Base-by-base conservation (phyloP, 768 basidiomycete species). In the Pilatotrama ljubarskyi region DNA sequence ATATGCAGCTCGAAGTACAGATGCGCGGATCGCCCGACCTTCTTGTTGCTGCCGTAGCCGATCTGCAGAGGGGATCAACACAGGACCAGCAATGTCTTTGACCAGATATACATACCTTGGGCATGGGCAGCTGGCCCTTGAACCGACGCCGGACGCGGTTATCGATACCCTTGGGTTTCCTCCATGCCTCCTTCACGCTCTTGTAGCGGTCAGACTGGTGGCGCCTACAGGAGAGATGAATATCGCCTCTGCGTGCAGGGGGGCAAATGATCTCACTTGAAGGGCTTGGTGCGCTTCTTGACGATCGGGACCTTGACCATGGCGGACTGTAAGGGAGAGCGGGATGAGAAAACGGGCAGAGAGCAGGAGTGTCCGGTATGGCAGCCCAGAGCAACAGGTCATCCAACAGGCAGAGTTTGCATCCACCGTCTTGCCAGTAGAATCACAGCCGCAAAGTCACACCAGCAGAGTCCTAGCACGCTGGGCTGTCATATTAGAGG, bases 121-220 rank as follows among this genome's bases (percentile, higher is more conserved):
- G 95, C 96, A 98, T 98, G 66, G 94, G 83, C 58, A 85, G 83
- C 76, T 96, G 94, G 55, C 96, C 96, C 83, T 94, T 97, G 83
- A 93, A 94, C 71, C 91, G 87, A 68, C 92, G 86, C 75, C 94
- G 83, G 70, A 97, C 95, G 72, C 95, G 87, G 87, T 98, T 98
- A 76, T 98, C 96, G 70, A 98, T 98, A 93, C 96, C 97, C 87
- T 98, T 99, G 68, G 97, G 97, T 83, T 99, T 99, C 76, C 97
- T 85, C 97, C 97, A 99, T 82, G 92, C 82, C 82, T 97, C 95
- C 84, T 96, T 96, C 68, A 98, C 95, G 67, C 90, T 80, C 76
- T 92, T 86, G 82, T 97, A 98, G 73, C 96, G 91, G 80, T 98
- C 96, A 50, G 94, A 96, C 79, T 98, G 96, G 78, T 98, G 96